Conservation (phyloP, 1,284 basidiomycete genomes). For the Hymenochaete sp. region DNA sequence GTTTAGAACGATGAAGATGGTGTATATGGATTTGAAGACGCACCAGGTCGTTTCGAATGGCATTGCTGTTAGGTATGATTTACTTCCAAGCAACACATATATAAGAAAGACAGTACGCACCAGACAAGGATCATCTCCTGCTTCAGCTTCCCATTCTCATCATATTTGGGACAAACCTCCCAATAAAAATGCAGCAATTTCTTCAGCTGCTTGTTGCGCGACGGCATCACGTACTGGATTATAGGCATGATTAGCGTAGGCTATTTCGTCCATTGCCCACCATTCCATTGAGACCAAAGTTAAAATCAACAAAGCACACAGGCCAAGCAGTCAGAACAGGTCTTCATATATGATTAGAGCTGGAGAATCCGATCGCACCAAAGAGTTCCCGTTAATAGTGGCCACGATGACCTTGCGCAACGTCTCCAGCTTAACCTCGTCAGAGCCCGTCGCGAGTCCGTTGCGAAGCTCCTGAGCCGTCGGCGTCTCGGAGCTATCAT, state of each 20-base stretch:
- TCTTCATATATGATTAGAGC: not conserved
- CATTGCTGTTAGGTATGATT: constrained; percentile 11
- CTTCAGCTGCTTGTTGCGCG: constrained; percentile 94
- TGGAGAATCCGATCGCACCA: constrained; percentile 36
- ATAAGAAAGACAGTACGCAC: constrained; percentile 44
- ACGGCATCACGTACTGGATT: constrained; percentile 96
- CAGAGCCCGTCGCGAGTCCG: constrained; percentile 90
- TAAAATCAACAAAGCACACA: not conserved
- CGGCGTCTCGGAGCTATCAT: constrained; percentile 72
- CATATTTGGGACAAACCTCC: constrained; percentile 99
- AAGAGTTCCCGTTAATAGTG: constrained; percentile 91
- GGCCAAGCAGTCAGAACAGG: not conserved
- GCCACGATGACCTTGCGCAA: constrained; percentile 92
- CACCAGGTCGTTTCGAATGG: constrained; percentile 16
- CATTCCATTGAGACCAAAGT: not conserved
- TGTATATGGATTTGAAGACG: constrained; percentile 1
- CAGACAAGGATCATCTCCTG: constrained; percentile 99
- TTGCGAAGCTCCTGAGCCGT: constrained; percentile 78
- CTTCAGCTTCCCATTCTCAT: constrained; percentile 95
- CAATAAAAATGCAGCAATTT: constrained; percentile 99
- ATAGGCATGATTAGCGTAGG: constrained; percentile 93
- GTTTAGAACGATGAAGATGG: not conserved
- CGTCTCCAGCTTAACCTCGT: constrained; percentile 96
- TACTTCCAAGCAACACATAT: not conserved
- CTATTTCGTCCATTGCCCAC: constrained; percentile 32